Percentiles rank a stretch among this genome's conserved stretches.
Conservation (phyloP, 2,329 filamentous ascomycete genomes). For the Ilyonectria robusta region DNA sequence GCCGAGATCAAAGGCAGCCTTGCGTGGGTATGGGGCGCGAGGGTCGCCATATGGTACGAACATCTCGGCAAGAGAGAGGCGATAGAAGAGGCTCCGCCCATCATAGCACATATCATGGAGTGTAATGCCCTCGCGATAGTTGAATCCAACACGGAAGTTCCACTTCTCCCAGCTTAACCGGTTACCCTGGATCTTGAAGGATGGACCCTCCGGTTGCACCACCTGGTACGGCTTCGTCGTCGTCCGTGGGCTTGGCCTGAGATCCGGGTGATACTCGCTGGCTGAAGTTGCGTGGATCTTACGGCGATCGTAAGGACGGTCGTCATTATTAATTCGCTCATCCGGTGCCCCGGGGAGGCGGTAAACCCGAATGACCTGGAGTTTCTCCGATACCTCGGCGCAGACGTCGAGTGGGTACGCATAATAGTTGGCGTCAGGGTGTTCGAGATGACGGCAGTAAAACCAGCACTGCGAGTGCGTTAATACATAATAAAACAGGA, state of each 20-base stretch:
- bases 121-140: slow-evolving; percentile 77
- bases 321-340: slow-evolving; percentile 51
- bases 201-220: slow-evolving; percentile 51
- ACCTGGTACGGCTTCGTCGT: slow-evolving; percentile 52
- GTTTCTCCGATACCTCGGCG: slow-evolving; percentile 62
- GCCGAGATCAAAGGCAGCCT: slow-evolving; percentile 79
- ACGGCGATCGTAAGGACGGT: slow-evolving; percentile 56
- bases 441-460: slow-evolving; percentile 51
- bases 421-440: slow-evolving; percentile 67
- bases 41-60: slow-evolving; percentile 73
- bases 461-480: slow-evolving; percentile 44
- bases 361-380: slow-evolving; percentile 63
- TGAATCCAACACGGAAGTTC: slow-evolving; percentile 78
- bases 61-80: slow-evolving; percentile 77
- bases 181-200: slow-evolving; percentile 60
- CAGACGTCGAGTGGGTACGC: slow-evolving; percentile 68
- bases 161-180: slow-evolving; percentile 72
- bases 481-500: accelerated
- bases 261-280: slow-evolving; percentile 61
- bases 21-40: slow-evolving; percentile 69
- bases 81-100: slow-evolving; percentile 74
- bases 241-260: slow-evolving; percentile 42
- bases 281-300: slow-evolving; percentile 54
- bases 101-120: slow-evolving; percentile 79
- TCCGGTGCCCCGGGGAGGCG: slow-evolving; percentile 55